These are phyloP conservation scores for Fusarium penzigii DNA, from an alignment of 2,329 filamentous ascomycete genomes.

Conservation along the genomic window DNA sequence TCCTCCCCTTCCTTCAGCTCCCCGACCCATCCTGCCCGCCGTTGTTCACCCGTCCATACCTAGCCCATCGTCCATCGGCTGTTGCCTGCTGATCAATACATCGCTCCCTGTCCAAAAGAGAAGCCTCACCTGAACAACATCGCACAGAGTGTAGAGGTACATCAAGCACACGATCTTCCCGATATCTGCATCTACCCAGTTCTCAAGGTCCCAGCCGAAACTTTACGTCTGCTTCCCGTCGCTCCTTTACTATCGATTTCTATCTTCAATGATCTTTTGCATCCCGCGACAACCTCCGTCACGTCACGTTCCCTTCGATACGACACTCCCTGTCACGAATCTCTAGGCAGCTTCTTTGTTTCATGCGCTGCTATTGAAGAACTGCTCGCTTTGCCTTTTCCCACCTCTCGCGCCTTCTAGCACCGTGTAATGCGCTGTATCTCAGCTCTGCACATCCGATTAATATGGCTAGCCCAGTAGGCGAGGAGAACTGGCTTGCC, in stretches of 20 bases:
- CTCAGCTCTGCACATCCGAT: conserved; percentile 17
- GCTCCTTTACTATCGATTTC: not conserved
- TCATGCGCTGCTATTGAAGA: conserved; percentile 17
- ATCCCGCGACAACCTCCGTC: conserved; percentile 17
- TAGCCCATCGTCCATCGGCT: not conserved
- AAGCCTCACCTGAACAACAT: not conserved
- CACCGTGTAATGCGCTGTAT: conserved; percentile 27
- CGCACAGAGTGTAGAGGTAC: not conserved
- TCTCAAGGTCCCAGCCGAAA: not conserved
- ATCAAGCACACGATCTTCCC: not conserved
- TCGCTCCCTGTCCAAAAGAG: not conserved
- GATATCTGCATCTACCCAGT: not conserved
- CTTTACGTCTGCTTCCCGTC: not conserved
- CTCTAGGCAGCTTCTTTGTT: not conserved
- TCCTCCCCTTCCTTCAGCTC: not conserved
- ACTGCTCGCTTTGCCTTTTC: not conserved
- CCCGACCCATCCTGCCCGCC: conserved; percentile 7
- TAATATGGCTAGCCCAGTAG: conserved; percentile 60
- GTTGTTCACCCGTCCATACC: not conserved
- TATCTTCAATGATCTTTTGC: not conserved
- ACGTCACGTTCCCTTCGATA: conserved; percentile 13
- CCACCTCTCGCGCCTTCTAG: conserved; percentile 2
- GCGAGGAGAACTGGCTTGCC: conserved; percentile 76
- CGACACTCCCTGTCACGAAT: not conserved
- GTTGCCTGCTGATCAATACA: not conserved